Percentiles rank a stretch among this genome's conserved stretches.
phyloP scores from a whole-genome alignment of 1,284 basidiomycete species.

The Polyporus tsugae region DNA sequence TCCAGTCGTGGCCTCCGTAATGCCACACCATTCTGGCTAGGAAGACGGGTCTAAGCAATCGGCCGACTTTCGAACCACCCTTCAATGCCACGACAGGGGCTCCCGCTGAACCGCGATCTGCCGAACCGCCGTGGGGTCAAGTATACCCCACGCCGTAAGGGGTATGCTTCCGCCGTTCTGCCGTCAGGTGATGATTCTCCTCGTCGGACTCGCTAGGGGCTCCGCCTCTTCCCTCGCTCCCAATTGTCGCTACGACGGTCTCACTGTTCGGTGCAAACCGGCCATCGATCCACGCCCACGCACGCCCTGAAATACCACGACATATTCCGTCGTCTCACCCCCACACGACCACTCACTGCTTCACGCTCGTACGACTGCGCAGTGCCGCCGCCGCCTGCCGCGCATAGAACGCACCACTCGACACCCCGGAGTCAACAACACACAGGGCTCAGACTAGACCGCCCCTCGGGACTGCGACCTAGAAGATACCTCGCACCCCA shows the following conservation, averaged over 20 bases:
- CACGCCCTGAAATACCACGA: slow-evolving; percentile 25
- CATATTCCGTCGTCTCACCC: slow-evolving; percentile 19
- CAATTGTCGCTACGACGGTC: slow-evolving; percentile 17
- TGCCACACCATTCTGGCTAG: not conserved
- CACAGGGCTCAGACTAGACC: slow-evolving; percentile 9
- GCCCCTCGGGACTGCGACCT: slow-evolving; percentile 6
- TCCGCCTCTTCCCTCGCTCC: slow-evolving; percentile 25
- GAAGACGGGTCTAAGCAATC: not conserved
- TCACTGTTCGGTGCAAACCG: slow-evolving; percentile 29
- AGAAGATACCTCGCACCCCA: slow-evolving; percentile 19
- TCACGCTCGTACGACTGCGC: slow-evolving; percentile 24
- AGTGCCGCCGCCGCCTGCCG: not conserved
- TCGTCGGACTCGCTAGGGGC: slow-evolving; percentile 11
- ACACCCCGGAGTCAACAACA: not conserved
- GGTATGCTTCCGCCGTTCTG: slow-evolving; percentile 19
- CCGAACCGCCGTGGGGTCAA: not conserved
- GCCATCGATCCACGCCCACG: slow-evolving; percentile 13
- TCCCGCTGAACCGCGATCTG: not conserved
- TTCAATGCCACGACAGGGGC: not conserved
- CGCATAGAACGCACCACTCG: slow-evolving; percentile 10
- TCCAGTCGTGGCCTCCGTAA: not conserved
- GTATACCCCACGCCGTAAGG: slow-evolving; percentile 6
- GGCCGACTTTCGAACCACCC: not conserved
- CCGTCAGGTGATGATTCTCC: slow-evolving; percentile 28
- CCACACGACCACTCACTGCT: not conserved